These are phyloP conservation scores for Skeletonema menzelii DNA, from an alignment of 108 stramenopile genomes.

Conservation along the genomic window DNA sequence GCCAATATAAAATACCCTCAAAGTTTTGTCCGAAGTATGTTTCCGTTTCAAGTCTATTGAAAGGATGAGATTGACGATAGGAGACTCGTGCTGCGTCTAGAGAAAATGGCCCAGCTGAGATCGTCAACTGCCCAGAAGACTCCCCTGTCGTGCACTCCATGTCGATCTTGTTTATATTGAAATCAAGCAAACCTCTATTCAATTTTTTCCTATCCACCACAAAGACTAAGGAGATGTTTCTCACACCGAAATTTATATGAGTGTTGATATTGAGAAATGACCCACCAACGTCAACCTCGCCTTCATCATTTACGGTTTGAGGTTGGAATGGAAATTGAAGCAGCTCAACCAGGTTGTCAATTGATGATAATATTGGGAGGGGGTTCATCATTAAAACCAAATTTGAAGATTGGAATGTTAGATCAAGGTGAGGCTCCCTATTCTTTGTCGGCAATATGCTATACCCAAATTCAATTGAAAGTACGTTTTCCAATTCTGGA, in stretches of 20 bases:
- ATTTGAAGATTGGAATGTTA: conserved; percentile 2
- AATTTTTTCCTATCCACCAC: conserved; percentile 8
- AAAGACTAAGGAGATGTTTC: conserved; percentile 15
- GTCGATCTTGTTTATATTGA: not conserved
- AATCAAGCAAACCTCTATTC: conserved; percentile 21
- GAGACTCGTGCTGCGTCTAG: conserved; percentile 14
- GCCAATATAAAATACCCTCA: not conserved
- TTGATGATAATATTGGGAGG: conserved; percentile 17
- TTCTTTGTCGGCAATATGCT: conserved; percentile 3
- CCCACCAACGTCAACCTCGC: not conserved
- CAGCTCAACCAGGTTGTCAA: not conserved
- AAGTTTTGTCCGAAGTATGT: not conserved
- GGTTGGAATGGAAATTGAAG: conserved; percentile 7
- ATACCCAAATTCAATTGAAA: not conserved
- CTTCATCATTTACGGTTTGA: not conserved
- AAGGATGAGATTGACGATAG: not conserved
- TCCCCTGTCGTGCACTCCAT: conserved; percentile 1
- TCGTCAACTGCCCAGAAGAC: conserved; percentile 4
- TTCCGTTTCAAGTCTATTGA: not conserved
- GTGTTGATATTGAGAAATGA: not conserved
- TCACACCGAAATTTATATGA: conserved; percentile 6
- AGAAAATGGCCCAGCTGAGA: conserved; percentile 3
- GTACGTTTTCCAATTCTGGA: not conserved
- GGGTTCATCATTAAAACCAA: conserved; percentile 28
- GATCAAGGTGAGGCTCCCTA: not conserved